A percentile compares a stretch with the other conserved stretches of the same genome.
These are phyloP conservation scores for Aspergillus incahuasiensis DNA, from an alignment of 495 filamentous ascomycete genomes.

Conservation along the genomic window DNA sequence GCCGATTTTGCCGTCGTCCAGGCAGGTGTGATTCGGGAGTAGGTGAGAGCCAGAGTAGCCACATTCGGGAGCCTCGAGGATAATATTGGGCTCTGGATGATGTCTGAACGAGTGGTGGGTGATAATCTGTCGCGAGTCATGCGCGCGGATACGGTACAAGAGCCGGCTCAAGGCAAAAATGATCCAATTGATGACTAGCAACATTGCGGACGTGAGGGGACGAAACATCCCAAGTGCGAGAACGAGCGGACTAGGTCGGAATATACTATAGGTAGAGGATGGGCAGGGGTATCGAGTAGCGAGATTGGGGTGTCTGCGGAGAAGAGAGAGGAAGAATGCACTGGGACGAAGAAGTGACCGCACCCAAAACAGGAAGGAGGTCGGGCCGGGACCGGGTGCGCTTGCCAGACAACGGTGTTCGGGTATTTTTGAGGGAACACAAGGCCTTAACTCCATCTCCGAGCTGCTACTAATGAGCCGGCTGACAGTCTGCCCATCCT, in stretches of 20 bases:
- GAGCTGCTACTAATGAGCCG: neutral
- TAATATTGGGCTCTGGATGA: slow-evolving; percentile 36
- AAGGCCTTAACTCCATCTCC: neutral
- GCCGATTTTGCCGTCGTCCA: slow-evolving; percentile 31
- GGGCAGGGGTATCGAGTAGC: neutral
- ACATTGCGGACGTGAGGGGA: slow-evolving; percentile 5
- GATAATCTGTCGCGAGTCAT: slow-evolving; percentile 28
- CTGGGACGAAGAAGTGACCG: neutral
- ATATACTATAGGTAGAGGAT: neutral
- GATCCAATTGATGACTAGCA: slow-evolving; percentile 19
- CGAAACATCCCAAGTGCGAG: neutral
- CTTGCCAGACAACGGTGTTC: neutral
- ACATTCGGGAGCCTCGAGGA: slow-evolving; percentile 36
- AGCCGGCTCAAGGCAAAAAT: slow-evolving; percentile 20
- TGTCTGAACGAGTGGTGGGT: slow-evolving; percentile 23
- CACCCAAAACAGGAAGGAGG: slow-evolving; percentile 4
- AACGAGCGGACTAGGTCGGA: neutral
- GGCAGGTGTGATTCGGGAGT: slow-evolving; percentile 32
- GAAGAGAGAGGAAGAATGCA: slow-evolving; percentile 1
- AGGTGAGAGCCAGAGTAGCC: slow-evolving; percentile 34
- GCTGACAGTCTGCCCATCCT: neutral
- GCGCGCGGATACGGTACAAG: slow-evolving; percentile 25
- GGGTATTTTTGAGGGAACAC: slow-evolving; percentile 1
- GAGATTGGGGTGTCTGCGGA: neutral
- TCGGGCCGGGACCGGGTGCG: slow-evolving; percentile 25